Conservation (phyloP, 139 green algal genomes). For the Choricystis sp. region DNA sequence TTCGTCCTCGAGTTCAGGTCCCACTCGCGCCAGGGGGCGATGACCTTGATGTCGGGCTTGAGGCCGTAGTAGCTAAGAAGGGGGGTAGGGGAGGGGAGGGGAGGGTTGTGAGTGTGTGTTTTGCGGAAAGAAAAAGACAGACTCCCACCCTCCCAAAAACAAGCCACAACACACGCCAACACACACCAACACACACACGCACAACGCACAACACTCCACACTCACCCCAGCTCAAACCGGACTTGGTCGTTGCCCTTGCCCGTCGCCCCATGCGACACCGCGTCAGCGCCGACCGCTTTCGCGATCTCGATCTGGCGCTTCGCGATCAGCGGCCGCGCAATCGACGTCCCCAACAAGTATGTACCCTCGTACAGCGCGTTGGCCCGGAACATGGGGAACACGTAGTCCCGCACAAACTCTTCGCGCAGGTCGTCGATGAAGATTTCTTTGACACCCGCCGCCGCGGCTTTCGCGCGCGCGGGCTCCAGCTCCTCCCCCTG, state of each 20-base stretch:
- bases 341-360: constrained; percentile 98
- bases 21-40: constrained; percentile 98
- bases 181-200: too few relatives aligned
- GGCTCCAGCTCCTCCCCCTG: constrained; percentile 88
- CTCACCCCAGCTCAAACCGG: constrained; percentile 62
- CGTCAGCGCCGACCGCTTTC: constrained; percentile 78
- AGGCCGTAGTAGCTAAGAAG: constrained; percentile 75
- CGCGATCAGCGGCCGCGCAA: constrained; percentile 93
- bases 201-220: too few relatives aligned
- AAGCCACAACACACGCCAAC: too few relatives aligned
- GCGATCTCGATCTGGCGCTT: constrained; percentile 99
- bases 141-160: too few relatives aligned
- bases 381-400: constrained; percentile 97
- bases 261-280: constrained; percentile 94
- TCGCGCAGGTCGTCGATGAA: constrained; percentile 96
- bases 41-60: constrained; percentile 98
- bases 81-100: not conserved
- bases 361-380: constrained; percentile 93
- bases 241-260: constrained; percentile 99
- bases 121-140: too few relatives aligned
- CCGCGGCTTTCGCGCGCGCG: constrained; percentile 72
- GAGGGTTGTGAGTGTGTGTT: too few relatives aligned
- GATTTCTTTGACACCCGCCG: constrained; percentile 89
- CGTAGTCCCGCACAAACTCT: constrained; percentile 96
- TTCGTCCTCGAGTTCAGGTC: constrained; percentile 77